Evolutionary conservation across 2,329 filamentous ascomycete species (phyloP).

Genomic region (Botrytis tulipae): DNA sequence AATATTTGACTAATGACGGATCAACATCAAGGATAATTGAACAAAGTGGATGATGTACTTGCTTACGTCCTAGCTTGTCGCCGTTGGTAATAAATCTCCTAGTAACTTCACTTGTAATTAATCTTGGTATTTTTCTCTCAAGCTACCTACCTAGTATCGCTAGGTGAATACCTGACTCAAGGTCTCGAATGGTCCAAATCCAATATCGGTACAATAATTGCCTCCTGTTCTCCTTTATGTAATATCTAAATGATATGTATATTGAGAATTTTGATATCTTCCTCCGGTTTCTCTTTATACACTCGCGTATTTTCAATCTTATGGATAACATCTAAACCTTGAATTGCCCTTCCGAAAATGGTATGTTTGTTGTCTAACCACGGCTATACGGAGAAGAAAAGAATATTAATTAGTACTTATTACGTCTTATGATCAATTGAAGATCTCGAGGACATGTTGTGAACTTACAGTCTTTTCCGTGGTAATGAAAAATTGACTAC

Average conservation of each 20-base stretch:
- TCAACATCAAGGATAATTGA: constrained; percentile 6
- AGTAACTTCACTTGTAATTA: neutral
- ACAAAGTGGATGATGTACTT: neutral
- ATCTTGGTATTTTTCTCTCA: neutral
- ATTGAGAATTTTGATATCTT: constrained; percentile 96
- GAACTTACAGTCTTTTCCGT: constrained; percentile 83
- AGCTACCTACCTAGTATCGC: neutral
- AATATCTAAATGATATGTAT: constrained; percentile 50
- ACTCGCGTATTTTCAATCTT: constrained; percentile 90
- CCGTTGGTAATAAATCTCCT: neutral
- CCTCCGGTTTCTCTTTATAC: constrained; percentile 87
- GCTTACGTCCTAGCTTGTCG: neutral
- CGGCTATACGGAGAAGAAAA: constrained; percentile 49
- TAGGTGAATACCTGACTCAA: neutral
- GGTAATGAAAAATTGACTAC: constrained; percentile 97
- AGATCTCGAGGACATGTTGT: neutral
- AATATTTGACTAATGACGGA: neutral
- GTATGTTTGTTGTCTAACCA: constrained; percentile 98
- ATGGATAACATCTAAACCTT: constrained; percentile 91
- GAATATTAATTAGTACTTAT: constrained; percentile 3
- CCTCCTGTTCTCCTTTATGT: neutral
- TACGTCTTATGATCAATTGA: constrained; percentile 19
- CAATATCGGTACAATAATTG: neutral
- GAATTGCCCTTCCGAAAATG: constrained; percentile 86
- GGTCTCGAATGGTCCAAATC: neutral